Conservation (phyloP, 2,329 filamentous ascomycete genomes). For the Fusarium sp. region DNA sequence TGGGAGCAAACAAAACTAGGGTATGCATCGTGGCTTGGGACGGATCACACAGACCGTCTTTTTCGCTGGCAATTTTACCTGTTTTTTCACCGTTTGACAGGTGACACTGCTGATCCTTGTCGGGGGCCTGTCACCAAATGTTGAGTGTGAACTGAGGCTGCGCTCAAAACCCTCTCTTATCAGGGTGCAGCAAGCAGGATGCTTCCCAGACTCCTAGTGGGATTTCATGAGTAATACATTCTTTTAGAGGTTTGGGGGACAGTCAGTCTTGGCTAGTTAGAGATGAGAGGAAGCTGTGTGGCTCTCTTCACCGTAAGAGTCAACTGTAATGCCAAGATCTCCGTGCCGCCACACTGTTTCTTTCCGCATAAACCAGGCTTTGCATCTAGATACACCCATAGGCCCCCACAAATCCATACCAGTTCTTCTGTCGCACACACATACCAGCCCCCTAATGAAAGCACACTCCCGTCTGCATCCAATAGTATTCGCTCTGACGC, state of each 20-base stretch:
- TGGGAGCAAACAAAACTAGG: neutral
- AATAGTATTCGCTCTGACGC: neutral
- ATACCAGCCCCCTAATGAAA: neutral
- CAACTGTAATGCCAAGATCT: neutral
- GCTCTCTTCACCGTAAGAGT: neutral
- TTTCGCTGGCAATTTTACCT: neutral
- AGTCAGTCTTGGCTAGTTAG: neutral
- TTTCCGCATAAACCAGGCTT: neutral
- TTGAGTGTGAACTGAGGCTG: neutral
- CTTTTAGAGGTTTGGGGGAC: neutral
- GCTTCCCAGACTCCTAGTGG: neutral
- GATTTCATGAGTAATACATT: neutral
- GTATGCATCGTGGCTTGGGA: neutral
- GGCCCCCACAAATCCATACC: neutral
- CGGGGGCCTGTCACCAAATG: neutral
- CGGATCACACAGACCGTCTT: neutral
- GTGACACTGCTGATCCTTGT: neutral
- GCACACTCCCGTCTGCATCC: neutral
- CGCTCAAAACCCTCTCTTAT: neutral
- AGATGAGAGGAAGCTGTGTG: neutral
- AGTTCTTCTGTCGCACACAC: neutral
- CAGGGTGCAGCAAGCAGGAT: neutral
- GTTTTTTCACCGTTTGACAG: neutral
- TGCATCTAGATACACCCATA: neutral
- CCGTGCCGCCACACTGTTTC: neutral